Evolutionary conservation across 2,329 filamentous ascomycete species (phyloP).

Genomic region (Colletotrichum karsti): DNA sequence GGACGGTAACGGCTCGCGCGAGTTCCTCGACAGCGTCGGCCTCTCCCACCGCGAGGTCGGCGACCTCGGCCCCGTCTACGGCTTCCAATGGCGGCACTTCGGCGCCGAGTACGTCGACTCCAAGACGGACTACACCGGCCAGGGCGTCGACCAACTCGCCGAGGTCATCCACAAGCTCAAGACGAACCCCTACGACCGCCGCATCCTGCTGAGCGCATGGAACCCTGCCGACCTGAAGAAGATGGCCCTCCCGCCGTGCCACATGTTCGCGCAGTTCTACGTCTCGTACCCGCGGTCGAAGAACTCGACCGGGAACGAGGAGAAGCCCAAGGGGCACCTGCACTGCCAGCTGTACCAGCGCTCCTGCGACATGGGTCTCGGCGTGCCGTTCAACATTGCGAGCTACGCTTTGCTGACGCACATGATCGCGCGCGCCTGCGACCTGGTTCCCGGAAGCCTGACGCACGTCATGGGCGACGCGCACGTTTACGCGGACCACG

Average conservation of each 20-base stretch:
- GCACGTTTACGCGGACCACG: conserved; percentile 94
- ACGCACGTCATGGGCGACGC: conserved; percentile 98
- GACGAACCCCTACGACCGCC: conserved; percentile 84
- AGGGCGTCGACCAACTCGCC: conserved; percentile 93
- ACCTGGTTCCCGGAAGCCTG: conserved; percentile 84
- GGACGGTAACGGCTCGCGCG: conserved; percentile 95
- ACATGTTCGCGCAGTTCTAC: conserved; percentile 98
- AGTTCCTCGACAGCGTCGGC: conserved; percentile 87
- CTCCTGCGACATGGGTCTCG: conserved; percentile 95
- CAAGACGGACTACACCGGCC: conserved; percentile 81
- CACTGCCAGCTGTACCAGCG: conserved; percentile 94
- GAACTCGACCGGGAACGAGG: conserved; percentile 27
- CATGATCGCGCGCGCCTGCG: conserved; percentile 90
- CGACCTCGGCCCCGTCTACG: conserved; percentile 94
- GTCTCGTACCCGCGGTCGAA: conserved; percentile 74
- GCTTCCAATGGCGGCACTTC: conserved; percentile 99
- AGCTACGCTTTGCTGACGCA: conserved; percentile 93
- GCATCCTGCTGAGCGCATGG: conserved; percentile 94
- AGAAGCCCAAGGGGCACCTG: conserved; percentile 70
- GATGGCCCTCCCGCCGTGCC: conserved; percentile 94
- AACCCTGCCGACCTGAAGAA: conserved; percentile 85
- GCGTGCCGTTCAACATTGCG: conserved; percentile 97
- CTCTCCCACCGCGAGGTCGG: conserved; percentile 83
- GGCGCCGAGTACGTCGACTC: conserved; percentile 88
- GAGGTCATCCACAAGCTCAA: conserved; percentile 89